Evolutionary conservation across 2,329 filamentous ascomycete genomes (phyloP).

Genomic region (Aspergillus flavus): DNA sequence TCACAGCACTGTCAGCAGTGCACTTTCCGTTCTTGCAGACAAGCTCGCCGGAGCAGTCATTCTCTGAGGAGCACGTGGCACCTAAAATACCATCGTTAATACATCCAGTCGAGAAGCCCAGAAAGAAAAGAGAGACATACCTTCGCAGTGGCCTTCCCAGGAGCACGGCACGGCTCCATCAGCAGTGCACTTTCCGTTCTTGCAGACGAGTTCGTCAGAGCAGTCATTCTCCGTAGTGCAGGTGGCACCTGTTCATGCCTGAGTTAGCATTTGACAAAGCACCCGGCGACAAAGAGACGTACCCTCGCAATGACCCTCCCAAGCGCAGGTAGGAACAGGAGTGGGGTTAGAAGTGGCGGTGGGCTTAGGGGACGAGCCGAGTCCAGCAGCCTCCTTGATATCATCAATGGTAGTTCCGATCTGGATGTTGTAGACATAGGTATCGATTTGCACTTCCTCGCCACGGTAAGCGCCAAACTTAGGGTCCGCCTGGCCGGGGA

Average conservation of each 20-base stretch:
- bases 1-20: not conserved
- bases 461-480: conserved; percentile 5
- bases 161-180: not conserved
- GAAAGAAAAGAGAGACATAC: no score
- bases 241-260: not conserved
- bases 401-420: not conserved
- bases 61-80: conserved; percentile 9
- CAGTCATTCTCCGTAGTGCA: conserved; percentile 16
- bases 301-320: not conserved
- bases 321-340: not conserved
- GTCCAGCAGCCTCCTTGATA: not conserved
- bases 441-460: not conserved
- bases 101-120: not conserved
- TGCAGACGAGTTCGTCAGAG: conserved; percentile 13
- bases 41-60: conserved; percentile 13
- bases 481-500: conserved; percentile 1
- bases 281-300: not conserved
- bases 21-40: conserved; percentile 17
- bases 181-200: conserved; percentile 14
- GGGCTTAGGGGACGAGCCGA: not conserved
- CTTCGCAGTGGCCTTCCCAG: conserved; percentile 13
- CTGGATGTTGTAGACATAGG: conserved; percentile 1
- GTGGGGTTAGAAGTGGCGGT: not conserved
- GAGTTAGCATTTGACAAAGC: not conserved
- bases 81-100: not conserved